phyloP scores from a whole-genome alignment of 345 rosid genomes.

The Salix koriyanagi region DNA sequence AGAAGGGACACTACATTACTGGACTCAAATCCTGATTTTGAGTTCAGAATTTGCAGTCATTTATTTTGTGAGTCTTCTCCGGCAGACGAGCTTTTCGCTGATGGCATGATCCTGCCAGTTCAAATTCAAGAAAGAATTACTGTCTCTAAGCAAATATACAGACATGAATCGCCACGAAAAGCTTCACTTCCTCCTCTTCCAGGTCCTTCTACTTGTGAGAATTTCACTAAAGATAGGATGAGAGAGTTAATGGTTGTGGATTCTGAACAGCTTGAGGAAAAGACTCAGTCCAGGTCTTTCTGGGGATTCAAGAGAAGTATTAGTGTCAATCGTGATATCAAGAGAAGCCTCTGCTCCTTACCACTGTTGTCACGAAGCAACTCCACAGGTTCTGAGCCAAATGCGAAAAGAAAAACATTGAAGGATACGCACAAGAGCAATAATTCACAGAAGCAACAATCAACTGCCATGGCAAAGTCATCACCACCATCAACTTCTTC shows the following conservation, averaged over 20 bases:
- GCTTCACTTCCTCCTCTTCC: constrained; percentile 41
- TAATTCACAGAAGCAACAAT: constrained; percentile 30
- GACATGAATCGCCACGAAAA: constrained; percentile 27
- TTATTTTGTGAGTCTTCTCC: constrained; percentile 44
- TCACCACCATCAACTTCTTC: constrained; percentile 16
- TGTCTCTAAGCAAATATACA: constrained; percentile 19
- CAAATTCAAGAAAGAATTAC: constrained; percentile 24
- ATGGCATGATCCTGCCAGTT: constrained; percentile 70
- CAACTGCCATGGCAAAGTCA: constrained; percentile 21
- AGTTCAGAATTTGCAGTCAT: constrained; percentile 51
- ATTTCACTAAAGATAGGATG: constrained; percentile 21
- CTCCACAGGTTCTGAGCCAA: constrained; percentile 56
- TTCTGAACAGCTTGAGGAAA: constrained; percentile 26
- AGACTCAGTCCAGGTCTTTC: constrained; percentile 45
- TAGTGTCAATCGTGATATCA: constrained; percentile 55
- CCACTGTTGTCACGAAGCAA: constrained; percentile 63
- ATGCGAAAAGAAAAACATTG: constrained; percentile 24
- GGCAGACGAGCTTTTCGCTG: constrained; percentile 73
- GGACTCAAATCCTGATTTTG: constrained; percentile 62
- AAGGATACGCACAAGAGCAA: constrained; percentile 41
- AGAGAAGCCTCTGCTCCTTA: constrained; percentile 52
- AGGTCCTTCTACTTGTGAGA: constrained; percentile 8
- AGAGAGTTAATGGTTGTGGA: constrained; percentile 9
- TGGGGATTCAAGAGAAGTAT: constrained; percentile 80
- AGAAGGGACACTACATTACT: constrained; percentile 42